phyloP scores from a whole-genome alignment of 2,329 filamentous ascomycete species.

The Ascochyta rabiei region DNA sequence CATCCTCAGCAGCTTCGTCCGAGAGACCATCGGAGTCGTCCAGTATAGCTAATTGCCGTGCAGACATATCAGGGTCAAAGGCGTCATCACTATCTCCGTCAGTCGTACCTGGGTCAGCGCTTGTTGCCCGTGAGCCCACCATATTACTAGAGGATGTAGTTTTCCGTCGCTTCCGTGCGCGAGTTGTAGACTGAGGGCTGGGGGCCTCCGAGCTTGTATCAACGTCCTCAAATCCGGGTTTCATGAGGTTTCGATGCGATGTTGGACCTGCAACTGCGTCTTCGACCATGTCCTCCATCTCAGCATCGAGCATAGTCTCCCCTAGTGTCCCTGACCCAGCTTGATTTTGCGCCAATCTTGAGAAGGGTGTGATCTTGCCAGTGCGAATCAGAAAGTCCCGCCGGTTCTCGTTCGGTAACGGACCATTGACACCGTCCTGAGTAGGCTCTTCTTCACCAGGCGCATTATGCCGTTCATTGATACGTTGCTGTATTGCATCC shows the following conservation, averaged over 20 bases:
- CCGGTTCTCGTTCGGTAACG: slow-evolving; percentile 78
- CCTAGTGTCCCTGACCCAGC: slow-evolving; percentile 73
- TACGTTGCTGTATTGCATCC: slow-evolving; percentile 78
- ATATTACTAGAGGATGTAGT: slow-evolving; percentile 17
- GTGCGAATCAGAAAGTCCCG: slow-evolving; percentile 92
- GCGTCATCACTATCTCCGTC: slow-evolving; percentile 50
- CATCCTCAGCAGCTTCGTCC: slow-evolving; percentile 45
- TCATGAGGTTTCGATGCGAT: slow-evolving; percentile 57
- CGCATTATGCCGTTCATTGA: slow-evolving; percentile 73
- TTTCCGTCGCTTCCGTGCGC: slow-evolving; percentile 51
- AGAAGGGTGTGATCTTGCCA: slow-evolving; percentile 96
- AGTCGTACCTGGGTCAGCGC: slow-evolving; percentile 24
- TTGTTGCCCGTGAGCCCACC: slow-evolving; percentile 23
- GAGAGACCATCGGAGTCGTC: slow-evolving; percentile 48
- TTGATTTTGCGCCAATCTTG: slow-evolving; percentile 71
- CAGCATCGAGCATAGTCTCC: slow-evolving; percentile 79
- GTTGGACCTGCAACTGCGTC: slow-evolving; percentile 48
- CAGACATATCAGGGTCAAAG: slow-evolving; percentile 50
- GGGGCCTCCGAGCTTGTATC: slow-evolving; percentile 38
- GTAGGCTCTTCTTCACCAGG: slow-evolving; percentile 52
- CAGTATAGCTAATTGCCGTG: slow-evolving; percentile 46
- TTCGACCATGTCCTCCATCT: slow-evolving; percentile 68
- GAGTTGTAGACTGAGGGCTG: slow-evolving; percentile 35
- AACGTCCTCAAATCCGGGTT: slow-evolving; percentile 53
- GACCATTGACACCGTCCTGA: slow-evolving; percentile 59